These are phyloP conservation scores for Tuber melanosporum DNA, from an alignment of 495 filamentous ascomycete species.

Conservation along the genomic window DNA sequence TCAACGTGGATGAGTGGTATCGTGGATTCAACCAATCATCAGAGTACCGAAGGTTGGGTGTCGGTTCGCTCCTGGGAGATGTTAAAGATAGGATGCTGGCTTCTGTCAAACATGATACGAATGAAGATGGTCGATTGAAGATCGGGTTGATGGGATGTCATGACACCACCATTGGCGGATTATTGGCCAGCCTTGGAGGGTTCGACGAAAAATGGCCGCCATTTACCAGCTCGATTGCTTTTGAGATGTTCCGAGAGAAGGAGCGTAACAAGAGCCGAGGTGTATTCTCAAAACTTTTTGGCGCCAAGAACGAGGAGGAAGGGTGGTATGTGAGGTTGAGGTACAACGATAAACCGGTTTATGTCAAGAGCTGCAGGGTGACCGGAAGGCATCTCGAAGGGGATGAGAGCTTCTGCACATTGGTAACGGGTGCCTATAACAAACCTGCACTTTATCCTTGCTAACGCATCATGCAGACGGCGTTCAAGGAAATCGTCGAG, in stretches of 20 bases:
- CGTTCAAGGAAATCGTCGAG: slow-evolving; percentile 88
- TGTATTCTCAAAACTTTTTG: slow-evolving; percentile 10
- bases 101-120: slow-evolving; percentile 34
- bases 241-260: slow-evolving; percentile 72
- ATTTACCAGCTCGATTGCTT: slow-evolving; percentile 81
- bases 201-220: slow-evolving; percentile 79
- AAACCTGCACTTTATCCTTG: slow-evolving; percentile 1
- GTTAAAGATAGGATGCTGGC: slow-evolving; percentile 74
- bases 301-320: slow-evolving; percentile 43
- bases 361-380: slow-evolving; percentile 70
- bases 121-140: slow-evolving; percentile 49
- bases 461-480: slow-evolving; percentile 51
- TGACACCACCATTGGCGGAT: slow-evolving; percentile 81
- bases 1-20: slow-evolving; percentile 90
- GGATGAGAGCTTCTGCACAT: slow-evolving; percentile 84
- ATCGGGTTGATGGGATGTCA: slow-evolving; percentile 81
- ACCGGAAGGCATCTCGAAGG: slow-evolving; percentile 79
- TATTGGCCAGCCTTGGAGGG: slow-evolving; percentile 71
- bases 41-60: slow-evolving; percentile 82
- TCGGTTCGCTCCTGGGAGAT: slow-evolving; percentile 77
- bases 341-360: slow-evolving; percentile 79
- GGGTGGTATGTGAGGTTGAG: slow-evolving; percentile 88
- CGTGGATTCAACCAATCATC: slow-evolving; percentile 71
- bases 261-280: slow-evolving; percentile 18
- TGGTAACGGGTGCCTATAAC: slow-evolving; percentile 50